Percentiles rank a stretch among this genome's conserved stretches.
phyloP scores from a whole-genome alignment of 2,329 filamentous ascomycete species.

The Botrytis paeoniae region DNA sequence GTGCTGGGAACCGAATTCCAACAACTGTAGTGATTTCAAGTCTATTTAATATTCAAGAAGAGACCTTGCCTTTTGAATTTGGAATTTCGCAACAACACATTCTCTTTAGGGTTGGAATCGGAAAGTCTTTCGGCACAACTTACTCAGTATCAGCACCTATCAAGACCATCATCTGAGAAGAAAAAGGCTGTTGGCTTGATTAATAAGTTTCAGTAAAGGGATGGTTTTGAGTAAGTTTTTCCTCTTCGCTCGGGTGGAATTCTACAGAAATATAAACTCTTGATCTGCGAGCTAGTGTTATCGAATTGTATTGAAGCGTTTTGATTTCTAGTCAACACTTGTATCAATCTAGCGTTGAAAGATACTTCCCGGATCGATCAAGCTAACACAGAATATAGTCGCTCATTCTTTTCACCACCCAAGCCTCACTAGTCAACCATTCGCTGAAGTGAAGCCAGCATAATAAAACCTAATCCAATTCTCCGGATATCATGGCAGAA shows the following conservation, averaged over 20 bases:
- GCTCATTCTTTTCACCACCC: neutral
- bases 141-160: rapidly evolving
- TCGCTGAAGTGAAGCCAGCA: neutral
- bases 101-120: too few species aligned
- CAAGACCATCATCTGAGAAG: too few species aligned
- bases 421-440: rapidly evolving
- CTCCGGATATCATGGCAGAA: neutral
- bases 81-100: neutral
- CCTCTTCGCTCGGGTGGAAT: neutral
- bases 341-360: neutral
- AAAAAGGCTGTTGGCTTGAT: neutral
- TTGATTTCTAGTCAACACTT: neutral
- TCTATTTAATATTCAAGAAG: neutral
- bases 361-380: rapidly evolving
- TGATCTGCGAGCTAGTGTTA: neutral
- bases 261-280: neutral
- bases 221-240: neutral
- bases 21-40: neutral
- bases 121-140: rapidly evolving
- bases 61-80: neutral
- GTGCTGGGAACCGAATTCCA: neutral
- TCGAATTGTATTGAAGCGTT: rapidly evolving
- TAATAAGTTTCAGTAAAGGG: too few species aligned
- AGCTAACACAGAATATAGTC: neutral
- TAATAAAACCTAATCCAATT: rapidly evolving